Evolutionary conservation across 2,329 filamentous ascomycete genomes (phyloP), one percentile per base, ranked within the genome.

Genomic region (Xylariaceae sp.): DNA sequence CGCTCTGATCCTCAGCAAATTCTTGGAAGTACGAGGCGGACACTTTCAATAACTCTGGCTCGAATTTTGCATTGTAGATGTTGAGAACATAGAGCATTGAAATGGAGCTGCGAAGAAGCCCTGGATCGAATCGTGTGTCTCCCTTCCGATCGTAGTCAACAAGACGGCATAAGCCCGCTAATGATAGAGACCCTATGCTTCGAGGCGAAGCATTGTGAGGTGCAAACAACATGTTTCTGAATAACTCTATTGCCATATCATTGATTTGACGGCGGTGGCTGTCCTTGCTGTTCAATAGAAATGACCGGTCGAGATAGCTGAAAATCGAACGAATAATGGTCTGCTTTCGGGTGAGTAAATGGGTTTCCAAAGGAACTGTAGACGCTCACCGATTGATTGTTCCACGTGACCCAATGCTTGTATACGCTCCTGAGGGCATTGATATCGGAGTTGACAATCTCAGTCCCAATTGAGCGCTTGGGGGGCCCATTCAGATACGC

Each of bases 261-360:
- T 92, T 88, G 51, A 99, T 83, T 33, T 88, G 88, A 10, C 80
- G 78, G 34, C 80, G 73, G 22, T 28, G 22, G 22, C 22, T 28
- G 18, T 87, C 83, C 60, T 86, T 84, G 42, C 86, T 84, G 51
- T 87, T 86, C 2, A 96, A 76, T 7, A 99, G 78, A 66, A 91
- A 97, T 2, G 91, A 89, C 57, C 94, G 86, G 68, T 99, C 93
- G 59, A 99, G 80, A 65, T 92, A 99, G 73, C 91, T 96, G 72
- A 97, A 97, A 38, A 95, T 88, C 57, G 89, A 93, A 45, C 91
- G 84, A 47, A 99, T 82, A 13, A 86, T 85, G 59, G 85, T 81
- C 56, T 63, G 22, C 48, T 34, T 28, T 36, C 17, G 42, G 41
- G 53, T 58, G 31, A 61, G 48, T 42, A 44, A 45, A 5, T 6